Evolutionary conservation across 768 basidiomycete species (phyloP), one percentile per base, ranked within the genome.

Genomic region (Dictyophora rubrovolvata): DNA sequence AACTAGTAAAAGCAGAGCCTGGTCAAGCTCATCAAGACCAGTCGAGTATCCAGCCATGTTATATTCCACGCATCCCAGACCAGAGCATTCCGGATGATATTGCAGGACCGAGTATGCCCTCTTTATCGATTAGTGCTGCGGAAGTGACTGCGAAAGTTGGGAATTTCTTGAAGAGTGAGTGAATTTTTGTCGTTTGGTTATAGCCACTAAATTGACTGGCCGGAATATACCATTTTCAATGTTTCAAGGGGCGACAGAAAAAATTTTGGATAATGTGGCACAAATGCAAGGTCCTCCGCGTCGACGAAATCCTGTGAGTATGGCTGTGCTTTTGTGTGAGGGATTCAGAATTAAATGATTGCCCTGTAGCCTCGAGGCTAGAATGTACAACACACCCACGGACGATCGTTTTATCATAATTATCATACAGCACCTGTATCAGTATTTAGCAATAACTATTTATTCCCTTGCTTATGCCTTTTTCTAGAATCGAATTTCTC

Each of bases 1-100:
- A 59, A 51, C 35, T 59, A 16, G 28, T 52, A 21, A 56, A 49
- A 21, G 55, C 55, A 48, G 20, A 36, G 18, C 55, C 55, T 21
- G 50, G 50, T 22, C 50, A 51, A 51, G 28, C 18, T 16, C 14
- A 12, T 4, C 4, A 34, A 51, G 50, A 51, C 20, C 21, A 51
- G 20, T n/a, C n/a, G n/a, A 22, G 12, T 18, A 51, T 51, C 8
- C 4, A 18, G 20, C 42, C 42, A 14, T 42, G 42, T 42, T 51
- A 34, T 51, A 51, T 51, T 22, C 50, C 50, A 14, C 50, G 50
- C 14, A 51, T 51, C 18, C 50, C 50, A 14, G 50, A 51, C 50
- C 50, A 51, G 14, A 51, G 28, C 20, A 51, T 51, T 51, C 50
- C 50, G 14, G 50, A 51, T 16, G 20, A 42, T 42, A 12, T 51